Evolutionary conservation across 2,329 filamentous ascomycete species (phyloP), one percentile per base, ranked within the genome.

Genomic region (Zymoseptoria passerinii): DNA sequence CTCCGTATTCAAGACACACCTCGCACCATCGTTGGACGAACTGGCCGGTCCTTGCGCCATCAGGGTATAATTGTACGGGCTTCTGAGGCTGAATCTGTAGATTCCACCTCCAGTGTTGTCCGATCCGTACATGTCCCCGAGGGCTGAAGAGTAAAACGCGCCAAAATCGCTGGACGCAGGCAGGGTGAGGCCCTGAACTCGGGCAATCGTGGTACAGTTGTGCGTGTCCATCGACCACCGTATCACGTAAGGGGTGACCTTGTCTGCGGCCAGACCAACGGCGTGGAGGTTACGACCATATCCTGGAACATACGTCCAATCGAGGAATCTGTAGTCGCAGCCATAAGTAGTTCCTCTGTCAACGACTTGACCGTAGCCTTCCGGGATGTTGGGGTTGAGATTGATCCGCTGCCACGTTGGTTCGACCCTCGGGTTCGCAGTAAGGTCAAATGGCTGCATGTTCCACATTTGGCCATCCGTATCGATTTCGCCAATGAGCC

Each of bases 1-100:
- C 55, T 56, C 57, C 20, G 53, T 59, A 16, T 55, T 52, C 29
- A 55, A 50, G 50, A 59, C 53, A 53, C 57, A 59, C 44, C 57
- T 55, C 18, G 57, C 57, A 16, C 57, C 57, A 53, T 59, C 57
- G 44, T 59, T 59, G 40, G 50, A 44, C 10, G 4, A 3, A 20
- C 28, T 56, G 2, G 8, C 40, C 20, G 28, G 29, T 28, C 23
- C 57, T 3, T 2, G 10, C 19, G 27, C 40, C 27, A 55, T 40
- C 28, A 49, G 52, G 10, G 4, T 13, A 23, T 20, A 53, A 4
- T 19, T 44, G 28, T 52, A 49, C 29, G 57, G 53, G 20, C 10
- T 7, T 19, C 27, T n/a, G 4, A 59, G 44, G 1, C 19, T 53
- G 27, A 59, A 59, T 8, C 57, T 29, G 27, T 59, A 59, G 16